phyloP scores from a whole-genome alignment of 306 rosid species.

The Cicer arietinum region DNA sequence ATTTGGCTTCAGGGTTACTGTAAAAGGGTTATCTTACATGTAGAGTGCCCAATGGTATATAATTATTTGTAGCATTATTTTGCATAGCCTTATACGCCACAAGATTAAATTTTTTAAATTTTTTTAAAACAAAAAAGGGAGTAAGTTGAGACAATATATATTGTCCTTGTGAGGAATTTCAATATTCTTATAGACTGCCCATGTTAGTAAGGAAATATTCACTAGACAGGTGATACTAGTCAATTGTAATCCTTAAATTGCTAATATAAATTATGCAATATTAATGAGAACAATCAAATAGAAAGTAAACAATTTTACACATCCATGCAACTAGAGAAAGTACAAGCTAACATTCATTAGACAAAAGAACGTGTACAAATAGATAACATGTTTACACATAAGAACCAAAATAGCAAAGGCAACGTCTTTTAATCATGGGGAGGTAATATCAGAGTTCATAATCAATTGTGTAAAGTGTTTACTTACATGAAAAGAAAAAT shows the following conservation, averaged over 20 bases:
- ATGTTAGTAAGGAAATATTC: conserved; percentile 24
- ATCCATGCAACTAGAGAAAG: not conserved
- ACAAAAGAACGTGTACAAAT: not conserved
- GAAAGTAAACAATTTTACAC: not conserved
- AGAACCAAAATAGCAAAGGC: not conserved
- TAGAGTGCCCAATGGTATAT: not conserved
- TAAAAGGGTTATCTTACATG: conserved; percentile 10
- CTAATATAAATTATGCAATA: not conserved
- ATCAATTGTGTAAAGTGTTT: conserved; percentile 7
- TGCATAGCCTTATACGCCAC: conserved; percentile 4
- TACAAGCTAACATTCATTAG: not conserved
- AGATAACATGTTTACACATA: not conserved
- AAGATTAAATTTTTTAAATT: not conserved
- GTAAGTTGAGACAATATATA: conserved; percentile 19
- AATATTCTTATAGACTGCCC: conserved; percentile 2
- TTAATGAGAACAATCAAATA: conserved; percentile 26
- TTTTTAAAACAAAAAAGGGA: not conserved
- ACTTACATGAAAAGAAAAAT: conserved; percentile 9
- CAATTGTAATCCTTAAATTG: not conserved
- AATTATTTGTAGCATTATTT: not conserved
- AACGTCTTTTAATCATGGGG: not conserved
- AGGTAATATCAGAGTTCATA: not conserved
- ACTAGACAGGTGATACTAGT: not conserved
- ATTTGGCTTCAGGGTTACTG: conserved; percentile 28
- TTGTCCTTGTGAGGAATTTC: conserved; percentile 21